Base-by-base conservation (phyloP, 1,139 yeast species). In the Candida sp. region DNA sequence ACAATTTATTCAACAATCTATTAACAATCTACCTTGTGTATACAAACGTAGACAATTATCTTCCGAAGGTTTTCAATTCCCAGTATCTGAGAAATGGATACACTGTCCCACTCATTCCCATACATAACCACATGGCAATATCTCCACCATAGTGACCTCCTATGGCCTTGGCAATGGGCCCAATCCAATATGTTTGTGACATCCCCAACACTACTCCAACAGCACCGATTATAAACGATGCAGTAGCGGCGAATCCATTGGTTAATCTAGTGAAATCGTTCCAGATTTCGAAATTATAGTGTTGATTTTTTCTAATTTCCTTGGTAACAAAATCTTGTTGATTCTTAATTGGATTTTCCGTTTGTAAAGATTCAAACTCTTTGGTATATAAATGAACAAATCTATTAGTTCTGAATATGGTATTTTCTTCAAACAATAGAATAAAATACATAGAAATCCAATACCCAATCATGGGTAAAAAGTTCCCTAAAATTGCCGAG, bases 381-480 rank as follows among this genome's bases (percentile, higher is more conserved):
- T 68, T 69, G 5, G 73, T 70, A 61, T 70, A 85, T 39, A 83
- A 59, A 48, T 74, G 71, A 33, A 66, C 57, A 47, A 81, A 73
- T 36, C 68, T 58, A 34, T 68, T 62, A 2, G 82, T 74, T 58
- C 96, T 77, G 66, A 89, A 89, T 21, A 89, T 75, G 5, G 76
- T 45, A 55, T 87, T 87, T 58, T 90, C 97, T 55, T 87, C 91
- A 3, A 87, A 49, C 38, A 89, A 64, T 42, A 89, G 64, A 23
- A 81, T 78, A 55, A 86, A 81, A 63, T 89, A 90, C 69, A 90
- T 87, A 43, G 93, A 82, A 43, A 87, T 79, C 97, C 97, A 90
- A 66, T 90, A 90, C 1, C 96, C 96, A 48, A 90, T 80, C 97
- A 90, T 89, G 7, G 97, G 97, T 53, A 90, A 70, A 68, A 90